Conservation (phyloP, 768 basidiomycete genomes). For the Chalciporus piperatus region DNA sequence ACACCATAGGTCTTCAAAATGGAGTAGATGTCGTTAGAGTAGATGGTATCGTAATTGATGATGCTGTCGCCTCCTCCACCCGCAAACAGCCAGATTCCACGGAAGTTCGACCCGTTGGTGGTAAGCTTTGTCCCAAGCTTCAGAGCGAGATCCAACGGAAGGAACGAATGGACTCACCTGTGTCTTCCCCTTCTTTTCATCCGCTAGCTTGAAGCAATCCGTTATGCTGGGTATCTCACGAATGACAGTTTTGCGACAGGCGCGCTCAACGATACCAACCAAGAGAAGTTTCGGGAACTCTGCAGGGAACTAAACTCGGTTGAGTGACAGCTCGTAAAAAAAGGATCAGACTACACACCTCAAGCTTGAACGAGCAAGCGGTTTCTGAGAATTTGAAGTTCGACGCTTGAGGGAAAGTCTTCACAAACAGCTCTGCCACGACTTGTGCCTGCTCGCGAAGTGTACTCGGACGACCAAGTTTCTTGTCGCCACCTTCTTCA, state of each 20-base stretch:
- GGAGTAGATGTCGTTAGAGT: conserved; percentile 94
- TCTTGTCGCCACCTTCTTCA: conserved; percentile 20
- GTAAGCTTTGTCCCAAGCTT: conserved; percentile 49
- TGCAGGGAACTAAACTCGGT: conserved; percentile 65
- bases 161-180: conserved; percentile 34
- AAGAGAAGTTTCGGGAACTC: conserved; percentile 91
- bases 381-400: conserved; percentile 68
- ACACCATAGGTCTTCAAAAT: conserved; percentile 92
- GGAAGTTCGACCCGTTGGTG: conserved; percentile 92
- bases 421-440: conserved; percentile 52
- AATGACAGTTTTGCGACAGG: conserved; percentile 79
- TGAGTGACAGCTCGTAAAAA: background rate
- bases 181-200: conserved; percentile 54
- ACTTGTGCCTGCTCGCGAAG: conserved; percentile 42
- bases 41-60: conserved; percentile 76
- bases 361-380: conserved; percentile 75
- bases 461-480: conserved; percentile 20
- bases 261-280: conserved; percentile 88
- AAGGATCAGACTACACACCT: conserved; percentile 51
- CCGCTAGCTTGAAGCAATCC: conserved; percentile 69
- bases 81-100: conserved; percentile 81
- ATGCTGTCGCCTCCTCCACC: conserved; percentile 50
- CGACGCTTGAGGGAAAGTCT: conserved; percentile 61
- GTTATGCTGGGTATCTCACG: conserved; percentile 88
- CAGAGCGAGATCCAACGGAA: background rate